phyloP scores from a whole-genome alignment of 768 basidiomycete genomes.

The Termitomyces sp. region DNA sequence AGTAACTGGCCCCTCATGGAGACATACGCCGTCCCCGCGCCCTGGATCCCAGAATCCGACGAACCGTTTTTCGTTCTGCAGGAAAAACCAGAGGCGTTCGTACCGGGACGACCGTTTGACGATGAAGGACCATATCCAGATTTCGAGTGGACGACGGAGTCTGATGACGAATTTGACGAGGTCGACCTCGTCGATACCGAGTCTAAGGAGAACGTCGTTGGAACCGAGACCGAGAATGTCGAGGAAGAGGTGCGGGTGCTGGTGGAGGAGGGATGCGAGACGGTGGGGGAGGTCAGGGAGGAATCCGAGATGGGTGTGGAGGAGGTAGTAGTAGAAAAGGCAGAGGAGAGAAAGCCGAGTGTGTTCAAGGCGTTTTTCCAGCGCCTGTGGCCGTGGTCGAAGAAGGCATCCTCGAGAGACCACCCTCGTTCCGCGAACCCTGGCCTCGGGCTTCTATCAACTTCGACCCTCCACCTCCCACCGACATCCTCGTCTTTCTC shows the following conservation, averaged over 20 bases:
- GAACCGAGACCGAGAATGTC: not conserved
- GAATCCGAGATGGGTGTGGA: too few species aligned
- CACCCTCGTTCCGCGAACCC: not conserved
- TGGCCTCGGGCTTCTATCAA: not conserved
- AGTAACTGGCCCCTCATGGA: slow-evolving; percentile 1
- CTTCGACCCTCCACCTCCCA: not conserved
- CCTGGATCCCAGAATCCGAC: not conserved
- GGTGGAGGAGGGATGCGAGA: not conserved
- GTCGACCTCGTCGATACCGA: not conserved
- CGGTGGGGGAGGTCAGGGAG: too few species aligned
- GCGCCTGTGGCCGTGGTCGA: not conserved
- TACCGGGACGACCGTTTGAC: not conserved
- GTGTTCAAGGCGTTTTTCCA: not conserved
- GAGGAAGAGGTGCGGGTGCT: not conserved
- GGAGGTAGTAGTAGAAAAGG: too few species aligned
- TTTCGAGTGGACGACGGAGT: not conserved
- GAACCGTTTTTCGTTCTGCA: not conserved
- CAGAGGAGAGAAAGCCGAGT: not conserved
- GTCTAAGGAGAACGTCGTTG: too few species aligned
- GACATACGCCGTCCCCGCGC: not conserved
- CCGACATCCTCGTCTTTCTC: not conserved
- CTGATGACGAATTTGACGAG: not conserved
- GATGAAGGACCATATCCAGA: not conserved
- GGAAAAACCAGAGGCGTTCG: not conserved
- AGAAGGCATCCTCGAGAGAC: not conserved